Base-by-base conservation (phyloP, 192 early-diverging fungal genomes). In the Entomortierella lignicola region DNA sequence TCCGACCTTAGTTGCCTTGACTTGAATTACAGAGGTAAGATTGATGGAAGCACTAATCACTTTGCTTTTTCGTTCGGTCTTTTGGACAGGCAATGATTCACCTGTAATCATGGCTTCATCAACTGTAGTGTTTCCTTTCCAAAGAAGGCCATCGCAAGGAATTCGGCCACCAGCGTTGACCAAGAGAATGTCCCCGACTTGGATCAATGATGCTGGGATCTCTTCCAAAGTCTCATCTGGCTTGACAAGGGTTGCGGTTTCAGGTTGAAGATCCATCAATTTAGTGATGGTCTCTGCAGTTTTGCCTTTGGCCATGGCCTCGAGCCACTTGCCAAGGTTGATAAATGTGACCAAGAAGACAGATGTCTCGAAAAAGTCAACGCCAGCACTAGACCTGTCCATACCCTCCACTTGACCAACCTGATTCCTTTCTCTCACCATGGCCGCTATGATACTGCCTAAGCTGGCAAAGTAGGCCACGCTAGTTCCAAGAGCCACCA, bases 91-190 rank as follows among this genome's bases (percentile, higher is more conserved):
- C 20, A 90, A 42, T 0, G 92, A 85, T 81, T 96, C 94, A 37
- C 94, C 94, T 0, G 94, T 96, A 56, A 96, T 82, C 90, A 94
- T 93, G 34, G 87, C 86, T 75, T 94, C 93, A 63, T 96, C 94
- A 2, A 92, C 82, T 32, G 83, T 85, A 0, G 90, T 86, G 8
- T 74, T 69, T 0, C 93, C 93, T 47, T 72, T 79, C 53, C 74
- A 79, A 18, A 71, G 58, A 18, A 80, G 52, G 39, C 91, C 94
- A 84, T 96, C 93, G 66, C 90, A 92, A 10, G 93, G 93, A 53
- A 96, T 85, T 17, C 88, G 82, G 1, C 71, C 84, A 25, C 93
- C 93, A 37, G 91, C 82, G 37, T 82, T 81, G 11, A 96, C 91
- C 60, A 88, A 86, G 26, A 96, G 77, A 34, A 94, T 83, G 82